Evolutionary conservation across 1,284 basidiomycete species (phyloP).

Genomic region (Cutaneotrichosporon sp.): DNA sequence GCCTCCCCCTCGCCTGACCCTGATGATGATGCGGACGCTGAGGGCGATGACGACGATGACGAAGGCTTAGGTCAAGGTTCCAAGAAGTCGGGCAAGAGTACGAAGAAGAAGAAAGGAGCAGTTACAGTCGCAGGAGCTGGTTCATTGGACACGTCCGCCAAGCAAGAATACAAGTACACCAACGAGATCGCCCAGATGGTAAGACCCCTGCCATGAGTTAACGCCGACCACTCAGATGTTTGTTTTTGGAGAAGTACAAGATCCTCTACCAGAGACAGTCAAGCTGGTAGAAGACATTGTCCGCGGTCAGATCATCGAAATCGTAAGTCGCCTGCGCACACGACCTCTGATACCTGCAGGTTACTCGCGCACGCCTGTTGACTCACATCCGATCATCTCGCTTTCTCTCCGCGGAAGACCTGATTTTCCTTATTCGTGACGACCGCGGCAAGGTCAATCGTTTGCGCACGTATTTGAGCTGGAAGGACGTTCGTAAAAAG

Average conservation of each 20-base stretch:
- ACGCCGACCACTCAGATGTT: conserved; percentile 65
- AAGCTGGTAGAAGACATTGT: conserved; percentile 93
- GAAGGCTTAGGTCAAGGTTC: conserved; percentile 8
- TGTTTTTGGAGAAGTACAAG: conserved; percentile 91
- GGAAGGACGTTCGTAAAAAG: conserved; percentile 96
- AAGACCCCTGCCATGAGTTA: conserved; percentile 16
- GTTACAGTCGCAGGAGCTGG: conserved; percentile 3
- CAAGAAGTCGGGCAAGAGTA: conserved; percentile 17
- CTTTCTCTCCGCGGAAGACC: conserved; percentile 84
- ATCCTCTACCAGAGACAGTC: conserved; percentile 79
- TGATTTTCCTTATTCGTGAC: conserved; percentile 93
- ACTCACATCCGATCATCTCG: conserved; percentile 77
- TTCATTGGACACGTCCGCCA: conserved; percentile 9
- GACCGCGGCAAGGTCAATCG: conserved; percentile 93
- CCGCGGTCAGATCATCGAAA: conserved; percentile 85
- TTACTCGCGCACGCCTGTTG: conserved; percentile 80
- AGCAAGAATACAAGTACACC: conserved; percentile 64
- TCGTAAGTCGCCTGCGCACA: conserved; percentile 55
- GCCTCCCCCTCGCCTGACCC: conserved; percentile 25
- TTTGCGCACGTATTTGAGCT: conserved; percentile 87
- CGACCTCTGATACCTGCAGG: conserved; percentile 52
- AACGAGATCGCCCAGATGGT: conserved; percentile 82
- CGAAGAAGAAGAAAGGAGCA: conserved; percentile 27
- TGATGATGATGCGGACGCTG: conserved; percentile 31
- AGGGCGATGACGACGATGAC: conserved; percentile 36